These are phyloP conservation scores for Hemerocallis citrina DNA, from an alignment of 106 monocot species.

Conservation along the genomic window DNA sequence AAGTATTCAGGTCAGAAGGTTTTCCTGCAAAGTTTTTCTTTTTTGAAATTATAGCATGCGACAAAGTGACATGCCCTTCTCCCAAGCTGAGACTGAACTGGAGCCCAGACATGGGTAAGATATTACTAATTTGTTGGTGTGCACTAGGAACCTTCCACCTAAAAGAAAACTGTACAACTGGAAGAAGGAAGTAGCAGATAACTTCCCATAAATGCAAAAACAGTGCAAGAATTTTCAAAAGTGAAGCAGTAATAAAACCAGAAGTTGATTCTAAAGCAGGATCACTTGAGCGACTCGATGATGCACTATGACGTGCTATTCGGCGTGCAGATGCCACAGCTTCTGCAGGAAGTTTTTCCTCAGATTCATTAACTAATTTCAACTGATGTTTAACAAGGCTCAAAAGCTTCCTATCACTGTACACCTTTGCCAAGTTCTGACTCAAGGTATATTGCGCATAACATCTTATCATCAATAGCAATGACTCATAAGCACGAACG, in stretches of 20 bases:
- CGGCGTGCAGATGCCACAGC: constrained; percentile 56
- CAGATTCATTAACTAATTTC: constrained; percentile 33
- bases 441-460: constrained; percentile 11
- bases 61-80: constrained; percentile 39
- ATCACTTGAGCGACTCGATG: not conserved
- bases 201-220: constrained; percentile 30
- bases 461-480: constrained; percentile 42
- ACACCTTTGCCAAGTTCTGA: constrained; percentile 10
- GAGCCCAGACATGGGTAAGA: not conserved
- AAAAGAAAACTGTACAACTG: constrained; percentile 3
- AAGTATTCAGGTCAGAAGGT: constrained; percentile 13
- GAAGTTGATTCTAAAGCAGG: constrained; percentile 13
- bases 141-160: constrained; percentile 1
- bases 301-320: constrained; percentile 40
- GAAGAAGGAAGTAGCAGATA: constrained; percentile 22
- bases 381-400: constrained; percentile 20
- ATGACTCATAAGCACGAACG: constrained; percentile 43
- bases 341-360: constrained; percentile 45
- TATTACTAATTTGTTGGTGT: not conserved
- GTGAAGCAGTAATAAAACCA: constrained; percentile 8
- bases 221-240: constrained; percentile 23
- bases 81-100: constrained; percentile 35
- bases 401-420: constrained; percentile 18
- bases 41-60: constrained; percentile 8
- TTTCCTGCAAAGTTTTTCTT: constrained; percentile 1